Conservation (phyloP, 139 green algal genomes). For the Coccomyxa sp. region DNA sequence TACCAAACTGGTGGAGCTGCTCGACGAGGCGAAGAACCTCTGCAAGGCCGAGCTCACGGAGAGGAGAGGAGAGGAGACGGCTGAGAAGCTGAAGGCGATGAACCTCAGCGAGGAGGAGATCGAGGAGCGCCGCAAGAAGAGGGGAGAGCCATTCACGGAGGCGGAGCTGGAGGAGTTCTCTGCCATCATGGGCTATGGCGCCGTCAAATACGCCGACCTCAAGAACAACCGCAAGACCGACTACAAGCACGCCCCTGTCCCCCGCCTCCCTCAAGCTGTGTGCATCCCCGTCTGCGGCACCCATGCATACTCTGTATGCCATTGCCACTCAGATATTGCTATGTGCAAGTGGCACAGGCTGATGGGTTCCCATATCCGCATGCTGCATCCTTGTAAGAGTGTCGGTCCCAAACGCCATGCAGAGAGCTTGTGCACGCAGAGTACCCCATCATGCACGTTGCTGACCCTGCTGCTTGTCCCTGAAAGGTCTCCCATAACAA, state of each 20-base stretch:
- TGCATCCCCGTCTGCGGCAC: too few relatives aligned
- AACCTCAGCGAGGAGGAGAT: constrained; percentile 1
- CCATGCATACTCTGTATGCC: too few relatives aligned
- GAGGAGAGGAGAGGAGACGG: constrained; percentile 38
- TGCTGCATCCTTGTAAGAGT: too few relatives aligned
- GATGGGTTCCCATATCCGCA: too few relatives aligned
- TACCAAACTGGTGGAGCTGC: constrained; percentile 90
- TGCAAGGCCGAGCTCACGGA: constrained; percentile 59
- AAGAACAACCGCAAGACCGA: constrained; percentile 92
- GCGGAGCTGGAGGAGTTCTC: constrained; percentile 66
- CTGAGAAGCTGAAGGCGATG: constrained; percentile 1
- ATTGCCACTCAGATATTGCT: too few relatives aligned
- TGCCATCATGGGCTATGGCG: constrained; percentile 86
- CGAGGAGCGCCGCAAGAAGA: constrained; percentile 63
- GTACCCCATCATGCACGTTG: too few relatives aligned
- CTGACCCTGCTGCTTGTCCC: too few relatives aligned
- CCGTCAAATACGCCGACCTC: constrained; percentile 98
- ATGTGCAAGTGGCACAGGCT: too few relatives aligned
- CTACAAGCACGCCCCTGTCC: constrained; percentile 88
- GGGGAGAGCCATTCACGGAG: constrained; percentile 1
- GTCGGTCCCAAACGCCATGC: too few relatives aligned
- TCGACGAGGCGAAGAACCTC: constrained; percentile 88
- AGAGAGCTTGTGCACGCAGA: too few relatives aligned
- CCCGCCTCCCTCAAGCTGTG: too few relatives aligned
- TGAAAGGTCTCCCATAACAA: too few relatives aligned